Conservation (phyloP, 345 rosid genomes). For the Lepidium sativum region DNA sequence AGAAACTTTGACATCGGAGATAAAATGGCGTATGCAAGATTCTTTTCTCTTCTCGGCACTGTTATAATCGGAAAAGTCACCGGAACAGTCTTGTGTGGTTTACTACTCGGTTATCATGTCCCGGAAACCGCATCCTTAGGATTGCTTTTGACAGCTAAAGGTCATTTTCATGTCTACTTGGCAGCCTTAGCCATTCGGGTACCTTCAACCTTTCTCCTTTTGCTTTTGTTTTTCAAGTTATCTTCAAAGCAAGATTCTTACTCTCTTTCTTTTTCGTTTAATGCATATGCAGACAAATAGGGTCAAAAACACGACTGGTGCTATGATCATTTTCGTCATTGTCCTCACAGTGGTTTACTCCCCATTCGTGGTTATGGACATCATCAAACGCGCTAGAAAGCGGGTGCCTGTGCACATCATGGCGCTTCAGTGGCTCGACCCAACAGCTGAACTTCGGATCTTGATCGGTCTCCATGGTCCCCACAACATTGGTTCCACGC, state of each 20-base stretch:
- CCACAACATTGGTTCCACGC: conserved; percentile 50
- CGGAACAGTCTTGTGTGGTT: conserved; percentile 58
- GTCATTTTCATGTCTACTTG: conserved; percentile 75
- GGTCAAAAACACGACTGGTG: conserved; percentile 36
- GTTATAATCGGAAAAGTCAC: conserved; percentile 45
- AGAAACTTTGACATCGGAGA: conserved; percentile 27
- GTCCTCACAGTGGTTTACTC: conserved; percentile 54
- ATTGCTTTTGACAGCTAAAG: conserved; percentile 64
- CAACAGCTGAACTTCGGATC: conserved; percentile 53
- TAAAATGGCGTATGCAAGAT: conserved; percentile 45
- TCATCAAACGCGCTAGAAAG: conserved; percentile 80
- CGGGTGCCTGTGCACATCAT: conserved; percentile 64
- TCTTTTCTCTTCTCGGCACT: conserved; percentile 37
- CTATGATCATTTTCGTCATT: conserved; percentile 39
- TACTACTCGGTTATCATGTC: conserved; percentile 60
- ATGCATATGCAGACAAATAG: conserved; percentile 31
- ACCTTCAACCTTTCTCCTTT: not conserved
- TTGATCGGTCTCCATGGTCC: conserved; percentile 61
- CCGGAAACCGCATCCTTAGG: conserved; percentile 80
- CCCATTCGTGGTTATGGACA: conserved; percentile 56
- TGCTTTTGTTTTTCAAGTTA: not conserved
- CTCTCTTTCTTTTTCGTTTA: not conserved
- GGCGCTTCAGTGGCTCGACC: conserved; percentile 80
- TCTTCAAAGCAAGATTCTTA: not conserved
- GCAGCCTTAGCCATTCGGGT: conserved; percentile 49